Base-by-base conservation (phyloP, 768 basidiomycete genomes). In the Mycena floridula region DNA sequence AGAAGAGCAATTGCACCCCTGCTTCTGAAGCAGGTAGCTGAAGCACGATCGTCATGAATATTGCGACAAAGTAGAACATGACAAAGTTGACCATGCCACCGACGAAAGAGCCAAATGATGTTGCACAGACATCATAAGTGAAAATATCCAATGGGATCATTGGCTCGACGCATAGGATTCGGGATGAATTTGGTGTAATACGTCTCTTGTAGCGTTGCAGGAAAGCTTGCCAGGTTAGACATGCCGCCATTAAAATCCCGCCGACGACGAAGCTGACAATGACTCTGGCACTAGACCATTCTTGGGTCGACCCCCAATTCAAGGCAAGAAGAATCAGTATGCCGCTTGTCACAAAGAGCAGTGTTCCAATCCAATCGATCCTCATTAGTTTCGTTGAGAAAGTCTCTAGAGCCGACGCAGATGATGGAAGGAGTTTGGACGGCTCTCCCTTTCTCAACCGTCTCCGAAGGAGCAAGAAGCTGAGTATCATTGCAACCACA, bases 21-120 rank as follows among this genome's bases (percentile, higher is more conserved):
- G 71, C 62, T 36, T 63, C 55, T 16, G 59, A 55, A n/a, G 73
- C 55, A 11, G 65, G 58, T 24, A 64, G 54, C 5, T 68, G 70
- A 22, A 58, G 57, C n/a, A 72, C 74, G 52, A 74, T 60, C 18
- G 65, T 67, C 57, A 73, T 67, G 57, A 78, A 77, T 41, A 76
- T 72, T 0, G 74, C 63, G 35, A 77, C 62, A 48, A 78, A 76
- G 53, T 78, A 78, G 55, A 77, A 75, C 64, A 70, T 68, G 40
- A 73, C 73, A 46, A 75, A 59, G 64, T 69, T 69, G 46, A 77
- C 63, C 55, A 77, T 69, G 7, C 74, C 74, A 1, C 59, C 59
- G 9, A 69, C 61, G 43, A 73, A 67, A 15, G 64, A 60, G 15
- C 53, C 64, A 46, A 60, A 67, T 48, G 63, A 61, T 30, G 61